Conservation (phyloP, 192 early-diverging fungal species). For the Entomortierella beljakovae region DNA sequence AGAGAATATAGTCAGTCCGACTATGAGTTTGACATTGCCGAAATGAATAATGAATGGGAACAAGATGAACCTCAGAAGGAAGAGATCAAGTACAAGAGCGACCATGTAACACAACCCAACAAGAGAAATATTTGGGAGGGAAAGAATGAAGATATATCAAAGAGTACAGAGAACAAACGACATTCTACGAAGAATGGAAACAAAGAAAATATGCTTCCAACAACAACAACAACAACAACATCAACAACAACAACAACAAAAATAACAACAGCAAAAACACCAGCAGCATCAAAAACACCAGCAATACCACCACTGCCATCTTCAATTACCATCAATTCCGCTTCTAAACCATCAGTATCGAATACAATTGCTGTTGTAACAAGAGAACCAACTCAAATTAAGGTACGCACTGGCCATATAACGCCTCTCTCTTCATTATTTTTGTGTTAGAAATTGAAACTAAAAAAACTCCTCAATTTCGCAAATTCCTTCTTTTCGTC, state of each 20-base stretch:
- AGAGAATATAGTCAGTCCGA: too few relatives aligned
- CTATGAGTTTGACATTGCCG: too few relatives aligned
- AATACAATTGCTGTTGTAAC: too few relatives aligned
- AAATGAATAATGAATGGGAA: too few relatives aligned
- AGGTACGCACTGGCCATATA: not conserved
- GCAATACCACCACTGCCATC: too few relatives aligned
- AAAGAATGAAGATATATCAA: not conserved
- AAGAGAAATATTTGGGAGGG: not conserved
- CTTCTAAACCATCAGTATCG: too few relatives aligned
- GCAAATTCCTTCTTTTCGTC: not conserved
- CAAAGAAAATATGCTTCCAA: not conserved
- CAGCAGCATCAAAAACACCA: too few relatives aligned
- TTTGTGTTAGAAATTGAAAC: not conserved
- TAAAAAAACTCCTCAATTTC: not conserved
- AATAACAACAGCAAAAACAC: not conserved
- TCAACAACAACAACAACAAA: not conserved
- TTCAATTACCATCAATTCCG: too few relatives aligned
- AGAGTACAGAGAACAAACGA: not conserved
- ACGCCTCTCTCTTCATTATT: too few relatives aligned
- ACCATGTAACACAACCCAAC: not conserved
- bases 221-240: not conserved
- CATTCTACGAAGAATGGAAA: not conserved
- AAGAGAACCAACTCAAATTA: too few relatives aligned
- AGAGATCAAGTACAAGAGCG: conserved; percentile 1
- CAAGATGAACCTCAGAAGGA: too few relatives aligned